Conservation (phyloP, 176 grass and related monocot species). For the Oryza meridionalis region DNA sequence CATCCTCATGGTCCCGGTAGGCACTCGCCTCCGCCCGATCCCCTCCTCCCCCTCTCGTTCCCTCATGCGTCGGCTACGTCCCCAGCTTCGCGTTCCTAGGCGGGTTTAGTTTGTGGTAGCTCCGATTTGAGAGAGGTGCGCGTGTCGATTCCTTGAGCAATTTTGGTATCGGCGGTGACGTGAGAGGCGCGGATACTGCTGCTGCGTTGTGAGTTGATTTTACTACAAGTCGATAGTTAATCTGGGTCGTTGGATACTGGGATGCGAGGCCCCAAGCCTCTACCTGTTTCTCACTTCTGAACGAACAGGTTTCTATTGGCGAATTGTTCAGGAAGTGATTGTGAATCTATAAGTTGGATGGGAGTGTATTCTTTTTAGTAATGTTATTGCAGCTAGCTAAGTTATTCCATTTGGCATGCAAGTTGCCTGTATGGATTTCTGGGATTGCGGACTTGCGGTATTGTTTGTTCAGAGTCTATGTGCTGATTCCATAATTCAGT, state of each 20-base stretch:
- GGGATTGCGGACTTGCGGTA: too few relatives aligned
- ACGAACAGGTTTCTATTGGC: not conserved
- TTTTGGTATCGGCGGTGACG: not conserved
- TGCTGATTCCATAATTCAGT: not conserved
- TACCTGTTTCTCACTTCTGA: too few relatives aligned
- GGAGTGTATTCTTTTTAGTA: not conserved
- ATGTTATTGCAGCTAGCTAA: not conserved
- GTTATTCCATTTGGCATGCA: not conserved
- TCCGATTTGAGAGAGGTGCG: not conserved
- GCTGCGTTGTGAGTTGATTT: not conserved
- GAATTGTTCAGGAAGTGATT: not conserved
- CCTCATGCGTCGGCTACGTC: not conserved
- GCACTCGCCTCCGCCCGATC: constrained; percentile 14
- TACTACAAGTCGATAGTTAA: too few relatives aligned
- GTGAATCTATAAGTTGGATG: not conserved
- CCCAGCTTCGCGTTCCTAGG: not conserved
- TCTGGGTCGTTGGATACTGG: too few relatives aligned
- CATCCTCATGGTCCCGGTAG: constrained; percentile 90
- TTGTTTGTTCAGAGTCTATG: too few relatives aligned
- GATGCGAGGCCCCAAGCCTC: too few relatives aligned
- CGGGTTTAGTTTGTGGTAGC: not conserved
- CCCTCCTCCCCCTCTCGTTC: not conserved
- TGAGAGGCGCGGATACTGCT: not conserved
- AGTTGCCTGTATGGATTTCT: not conserved
- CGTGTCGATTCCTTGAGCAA: not conserved